Evolutionary conservation across 805 yeast species (phyloP).

Genomic region (Lachancea mirantina): DNA sequence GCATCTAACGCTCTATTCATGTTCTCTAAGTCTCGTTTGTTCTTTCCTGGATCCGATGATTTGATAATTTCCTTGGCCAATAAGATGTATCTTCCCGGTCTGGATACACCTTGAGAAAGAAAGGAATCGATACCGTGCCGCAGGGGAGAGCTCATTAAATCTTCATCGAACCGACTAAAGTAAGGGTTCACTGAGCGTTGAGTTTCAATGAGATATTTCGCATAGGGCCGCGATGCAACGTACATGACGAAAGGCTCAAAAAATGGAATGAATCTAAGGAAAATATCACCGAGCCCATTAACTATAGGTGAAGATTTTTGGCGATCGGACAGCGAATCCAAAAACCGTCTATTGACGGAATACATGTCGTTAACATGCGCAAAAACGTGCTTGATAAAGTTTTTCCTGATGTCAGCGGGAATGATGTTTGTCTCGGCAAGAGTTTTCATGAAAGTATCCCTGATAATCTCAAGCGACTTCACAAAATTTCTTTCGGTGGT

Average conservation of each 20-base stretch:
- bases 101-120: slow-evolving; percentile 88
- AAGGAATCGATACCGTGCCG: slow-evolving; percentile 78
- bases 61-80: slow-evolving; percentile 76
- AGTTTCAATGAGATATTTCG: slow-evolving; percentile 89
- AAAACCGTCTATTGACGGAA: slow-evolving; percentile 72
- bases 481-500: slow-evolving; percentile 94
- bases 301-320: slow-evolving; percentile 83
- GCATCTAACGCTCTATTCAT: slow-evolving; percentile 67
- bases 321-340: slow-evolving; percentile 82
- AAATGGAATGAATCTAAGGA: slow-evolving; percentile 72
- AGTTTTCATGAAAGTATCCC: slow-evolving; percentile 92
- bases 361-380: slow-evolving; percentile 84
- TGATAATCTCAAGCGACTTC: slow-evolving; percentile 83
- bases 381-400: slow-evolving; percentile 86
- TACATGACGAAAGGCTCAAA: slow-evolving; percentile 91
- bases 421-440: slow-evolving; percentile 79
- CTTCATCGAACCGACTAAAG: slow-evolving; percentile 90
- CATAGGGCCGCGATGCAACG: slow-evolving; percentile 92
- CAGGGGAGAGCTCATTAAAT: slow-evolving; percentile 58
- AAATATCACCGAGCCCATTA: slow-evolving; percentile 78
- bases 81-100: slow-evolving; percentile 91
- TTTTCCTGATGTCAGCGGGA: slow-evolving; percentile 82
- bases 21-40: slow-evolving; percentile 38
- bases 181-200: slow-evolving; percentile 85
- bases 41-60: slow-evolving; percentile 73